These are phyloP conservation scores for Ogataea chonburiensis DNA, from an alignment of 805 yeast genomes.

Conservation along the genomic window DNA sequence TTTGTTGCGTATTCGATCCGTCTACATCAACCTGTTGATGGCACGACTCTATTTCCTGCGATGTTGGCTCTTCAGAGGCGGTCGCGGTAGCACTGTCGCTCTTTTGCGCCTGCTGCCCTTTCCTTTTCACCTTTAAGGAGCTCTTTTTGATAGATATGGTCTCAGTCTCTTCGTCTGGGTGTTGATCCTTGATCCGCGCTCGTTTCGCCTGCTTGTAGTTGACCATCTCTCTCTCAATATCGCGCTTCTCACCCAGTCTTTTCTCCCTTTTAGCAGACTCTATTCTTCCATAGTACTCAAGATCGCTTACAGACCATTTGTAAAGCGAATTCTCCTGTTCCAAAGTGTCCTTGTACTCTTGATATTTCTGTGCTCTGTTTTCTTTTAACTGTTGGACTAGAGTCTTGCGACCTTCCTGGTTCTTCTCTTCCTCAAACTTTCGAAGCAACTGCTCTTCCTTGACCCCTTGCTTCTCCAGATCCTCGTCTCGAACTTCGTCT, in stretches of 20 bases:
- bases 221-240: constrained; percentile 21
- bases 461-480: constrained; percentile 19
- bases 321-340: constrained; percentile 42
- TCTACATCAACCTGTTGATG: too few relatives aligned
- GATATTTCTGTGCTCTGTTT: constrained; percentile 31
- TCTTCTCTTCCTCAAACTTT: constrained; percentile 23
- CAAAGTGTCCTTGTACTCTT: constrained; percentile 32
- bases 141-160: constrained; percentile 2
- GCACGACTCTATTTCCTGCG: too few relatives aligned
- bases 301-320: constrained; percentile 39
- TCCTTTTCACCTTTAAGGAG: not conserved
- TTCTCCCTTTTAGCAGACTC: constrained; percentile 25
- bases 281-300: constrained; percentile 35
- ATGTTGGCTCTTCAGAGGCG: too few relatives aligned
- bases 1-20: not conserved
- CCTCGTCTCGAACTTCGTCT: constrained; percentile 20
- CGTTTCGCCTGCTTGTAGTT: constrained; percentile 24
- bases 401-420: constrained; percentile 36
- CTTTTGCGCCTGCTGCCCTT: not conserved
- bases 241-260: constrained; percentile 10
- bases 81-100: too few relatives aligned
- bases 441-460: constrained; percentile 15
- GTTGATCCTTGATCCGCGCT: constrained; percentile 1
- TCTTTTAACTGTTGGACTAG: constrained; percentile 43
- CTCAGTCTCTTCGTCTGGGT: constrained; percentile 10